A percentile compares a stretch with the other conserved stretches of the same genome.
phyloP scores from a whole-genome alignment of 768 basidiomycete genomes.

The Cubamyces sp. region DNA sequence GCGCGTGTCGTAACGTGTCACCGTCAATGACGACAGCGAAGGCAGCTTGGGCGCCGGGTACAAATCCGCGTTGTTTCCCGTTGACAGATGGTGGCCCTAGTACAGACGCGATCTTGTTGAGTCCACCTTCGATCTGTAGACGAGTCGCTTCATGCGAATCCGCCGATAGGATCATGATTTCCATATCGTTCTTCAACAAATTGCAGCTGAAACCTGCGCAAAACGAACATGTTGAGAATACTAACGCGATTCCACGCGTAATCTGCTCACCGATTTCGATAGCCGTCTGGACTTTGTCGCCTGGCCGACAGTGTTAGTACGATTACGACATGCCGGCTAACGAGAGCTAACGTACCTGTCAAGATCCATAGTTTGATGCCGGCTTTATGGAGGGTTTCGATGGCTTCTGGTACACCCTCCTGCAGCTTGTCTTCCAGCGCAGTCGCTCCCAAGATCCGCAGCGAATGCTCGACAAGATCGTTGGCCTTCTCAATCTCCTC shows the following conservation, averaged over 20 bases:
- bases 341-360: slow-evolving; percentile 59
- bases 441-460: slow-evolving; percentile 90
- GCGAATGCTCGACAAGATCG: slow-evolving; percentile 78
- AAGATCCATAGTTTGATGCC: slow-evolving; percentile 99
- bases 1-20: slow-evolving; percentile 83
- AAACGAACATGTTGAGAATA: neutral
- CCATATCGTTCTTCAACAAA: slow-evolving; percentile 91
- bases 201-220: slow-evolving; percentile 85
- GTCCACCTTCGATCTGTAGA: slow-evolving; percentile 85
- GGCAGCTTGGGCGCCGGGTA: slow-evolving; percentile 63
- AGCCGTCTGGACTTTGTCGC: slow-evolving; percentile 97
- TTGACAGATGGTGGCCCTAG: slow-evolving; percentile 75
- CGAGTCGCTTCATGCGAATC: slow-evolving; percentile 75
- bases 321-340: slow-evolving; percentile 3
- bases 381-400: slow-evolving; percentile 86
- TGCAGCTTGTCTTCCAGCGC: slow-evolving; percentile 98
- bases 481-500: slow-evolving; percentile 91
- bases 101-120: slow-evolving; percentile 93
- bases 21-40: slow-evolving; percentile 98
- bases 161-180: slow-evolving; percentile 95
- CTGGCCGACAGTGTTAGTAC: slow-evolving; percentile 39
- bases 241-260: neutral
- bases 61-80: slow-evolving; percentile 64
- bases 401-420: slow-evolving; percentile 95
- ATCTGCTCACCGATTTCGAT: slow-evolving; percentile 80